Base-by-base conservation (phyloP, 2,329 filamentous ascomycete species). In the Fusarium heterosporum region DNA sequence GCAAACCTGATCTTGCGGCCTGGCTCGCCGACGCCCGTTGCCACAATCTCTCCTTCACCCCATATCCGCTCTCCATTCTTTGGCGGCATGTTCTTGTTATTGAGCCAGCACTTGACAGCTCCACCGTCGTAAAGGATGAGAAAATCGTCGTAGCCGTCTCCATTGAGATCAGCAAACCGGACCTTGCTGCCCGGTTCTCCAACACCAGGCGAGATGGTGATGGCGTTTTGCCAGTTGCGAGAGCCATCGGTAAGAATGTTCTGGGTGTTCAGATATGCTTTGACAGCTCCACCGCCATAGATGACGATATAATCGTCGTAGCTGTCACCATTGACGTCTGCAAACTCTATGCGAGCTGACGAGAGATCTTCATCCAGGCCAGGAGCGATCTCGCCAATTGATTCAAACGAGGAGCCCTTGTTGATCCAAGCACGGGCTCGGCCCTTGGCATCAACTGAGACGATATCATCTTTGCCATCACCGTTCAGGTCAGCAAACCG, bases 161-260 rank as follows among this genome's bases (percentile, higher is more conserved):
- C 66, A 9, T 69, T 52, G 11, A 69, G 66, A 26, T 68, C 57
- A 14, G 64, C 61, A 22, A 69, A 69, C 16, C 29, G 17, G 4
- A 69, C 53, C 41, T 61, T 67, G 13, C 48, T 53, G 8, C 61
- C 49, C 0, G 49, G 55, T 8, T 59, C 49, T 2, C 53, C 17
- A 2, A 63, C 49, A 1, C 65, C 61, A 1, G 66, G 66, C 1
- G 61, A 36, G 3, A 69, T 66, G 2, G 28, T 26, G 4, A 51
- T 41, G 0, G 51, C 29, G 5, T 57, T 17, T 9, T 65, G 36
- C 59, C 64, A 64, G 14, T 52, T 61, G 2, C 55, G 48, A 2
- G 32, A 30, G 26, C 48, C 40, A 4, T 51, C 54, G 9, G 46
- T 22, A 22, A 22, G 22, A 22, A 22, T 22, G 28, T 4, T 45